These are phyloP conservation scores for Exophiala lecanii-corni DNA, from an alignment of 2,329 filamentous ascomycete species.

Conservation along the genomic window DNA sequence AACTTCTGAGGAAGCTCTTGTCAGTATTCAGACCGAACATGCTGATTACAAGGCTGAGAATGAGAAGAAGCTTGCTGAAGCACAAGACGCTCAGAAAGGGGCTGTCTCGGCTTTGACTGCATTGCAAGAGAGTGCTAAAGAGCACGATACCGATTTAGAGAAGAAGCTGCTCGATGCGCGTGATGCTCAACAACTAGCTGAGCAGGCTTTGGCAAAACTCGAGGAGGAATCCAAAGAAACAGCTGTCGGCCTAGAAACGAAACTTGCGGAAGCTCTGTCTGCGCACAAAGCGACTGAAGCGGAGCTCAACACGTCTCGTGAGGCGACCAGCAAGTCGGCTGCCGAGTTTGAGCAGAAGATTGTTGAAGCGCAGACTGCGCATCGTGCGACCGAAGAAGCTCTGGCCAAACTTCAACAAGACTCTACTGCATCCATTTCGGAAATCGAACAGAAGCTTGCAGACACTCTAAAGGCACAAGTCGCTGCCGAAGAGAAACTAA, in stretches of 20 bases:
- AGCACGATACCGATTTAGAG: conserved; percentile 5
- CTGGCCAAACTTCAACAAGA: conserved; percentile 8
- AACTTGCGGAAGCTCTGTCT: not conserved
- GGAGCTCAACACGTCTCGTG: not conserved
- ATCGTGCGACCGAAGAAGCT: conserved; percentile 1
- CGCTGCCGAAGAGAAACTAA: conserved; percentile 8
- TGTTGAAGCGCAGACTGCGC: not conserved
- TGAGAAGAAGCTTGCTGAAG: not conserved
- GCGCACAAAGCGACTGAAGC: not conserved
- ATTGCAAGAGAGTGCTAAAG: not conserved
- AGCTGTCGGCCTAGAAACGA: not conserved
- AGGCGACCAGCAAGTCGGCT: not conserved
- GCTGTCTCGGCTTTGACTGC: not conserved
- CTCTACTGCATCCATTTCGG: conserved; percentile 1
- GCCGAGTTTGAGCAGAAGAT: conserved; percentile 11
- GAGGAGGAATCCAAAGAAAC: not conserved
- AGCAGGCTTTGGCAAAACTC: conserved; percentile 7
- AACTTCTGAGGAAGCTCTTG: conserved; percentile 4
- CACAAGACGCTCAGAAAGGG: not conserved
- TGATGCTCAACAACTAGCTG: conserved; percentile 6
- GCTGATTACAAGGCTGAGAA: not conserved
- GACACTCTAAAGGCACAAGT: conserved; percentile 4
- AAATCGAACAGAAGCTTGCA: conserved; percentile 7
- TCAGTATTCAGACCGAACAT: conserved; percentile 2
- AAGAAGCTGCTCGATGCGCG: conserved; percentile 4